Conservation (phyloP, 768 basidiomycete genomes). For the Exsudoporus frostii region DNA sequence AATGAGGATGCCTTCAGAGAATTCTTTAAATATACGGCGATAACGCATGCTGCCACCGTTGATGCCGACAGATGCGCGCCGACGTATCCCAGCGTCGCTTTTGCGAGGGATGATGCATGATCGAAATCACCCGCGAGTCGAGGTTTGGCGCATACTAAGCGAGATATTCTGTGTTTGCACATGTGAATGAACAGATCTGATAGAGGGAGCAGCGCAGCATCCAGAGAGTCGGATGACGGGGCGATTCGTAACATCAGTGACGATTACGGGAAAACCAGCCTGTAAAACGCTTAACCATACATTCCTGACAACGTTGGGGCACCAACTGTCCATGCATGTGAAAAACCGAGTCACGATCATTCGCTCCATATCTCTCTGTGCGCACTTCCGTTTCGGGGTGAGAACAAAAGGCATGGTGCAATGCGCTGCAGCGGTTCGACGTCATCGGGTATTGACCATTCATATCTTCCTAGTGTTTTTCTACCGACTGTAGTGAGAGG, state of each 20-base stretch:
- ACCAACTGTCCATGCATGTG: conserved; percentile 96
- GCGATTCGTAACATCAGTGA: conserved; percentile 97
- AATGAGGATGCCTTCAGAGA: conserved; percentile 63
- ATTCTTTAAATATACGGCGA: conserved; percentile 90
- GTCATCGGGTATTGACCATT: not conserved
- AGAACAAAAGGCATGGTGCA: conserved; percentile 93
- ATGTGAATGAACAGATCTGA: not conserved
- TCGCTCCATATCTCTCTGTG: conserved; percentile 97
- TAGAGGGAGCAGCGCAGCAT: conserved; percentile 64
- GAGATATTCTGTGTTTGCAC: conserved; percentile 65
- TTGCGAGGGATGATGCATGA: conserved; percentile 76
- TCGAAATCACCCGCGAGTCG: conserved; percentile 87
- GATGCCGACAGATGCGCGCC: conserved; percentile 91
- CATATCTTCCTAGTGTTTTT: too few relatives aligned
- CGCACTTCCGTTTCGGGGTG: conserved; percentile 95
- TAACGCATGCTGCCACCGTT: conserved; percentile 90
- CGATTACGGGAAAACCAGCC: conserved; percentile 94
- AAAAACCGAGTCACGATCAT: conserved; percentile 96
- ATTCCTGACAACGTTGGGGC: not conserved
- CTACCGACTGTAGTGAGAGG: too few relatives aligned
- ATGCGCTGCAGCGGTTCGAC: conserved; percentile 52
- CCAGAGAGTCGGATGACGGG: conserved; percentile 91
- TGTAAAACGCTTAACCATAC: conserved; percentile 30
- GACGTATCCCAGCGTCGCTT: conserved; percentile 94
- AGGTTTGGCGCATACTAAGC: conserved; percentile 79